Percentiles rank a stretch among this genome's conserved stretches.
phyloP scores from a whole-genome alignment of 192 early-diverging fungal species.

The Piromyces sp. region DNA sequence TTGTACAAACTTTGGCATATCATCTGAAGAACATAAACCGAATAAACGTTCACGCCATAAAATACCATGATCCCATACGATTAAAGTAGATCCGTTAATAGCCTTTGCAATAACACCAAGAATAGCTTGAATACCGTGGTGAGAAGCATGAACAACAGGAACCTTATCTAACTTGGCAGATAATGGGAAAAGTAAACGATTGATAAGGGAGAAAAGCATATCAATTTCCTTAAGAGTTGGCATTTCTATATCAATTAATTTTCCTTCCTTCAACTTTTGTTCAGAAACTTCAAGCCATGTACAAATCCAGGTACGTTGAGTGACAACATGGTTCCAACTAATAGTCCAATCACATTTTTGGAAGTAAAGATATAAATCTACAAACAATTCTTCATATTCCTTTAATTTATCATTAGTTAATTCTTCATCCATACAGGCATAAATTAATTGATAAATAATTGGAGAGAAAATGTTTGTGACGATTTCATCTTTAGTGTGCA shows the following conservation, averaged over 20 bases:
- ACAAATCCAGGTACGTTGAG: slow-evolving; percentile 19
- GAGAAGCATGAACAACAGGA: slow-evolving; percentile 19
- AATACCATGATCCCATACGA: slow-evolving; percentile 25
- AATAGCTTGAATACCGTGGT: slow-evolving; percentile 26
- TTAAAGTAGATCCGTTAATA: slow-evolving; percentile 9
- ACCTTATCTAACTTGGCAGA: slow-evolving; percentile 12
- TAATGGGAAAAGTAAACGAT: slow-evolving; percentile 12
- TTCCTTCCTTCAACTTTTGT: neutral
- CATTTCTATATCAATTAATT: slow-evolving; percentile 12
- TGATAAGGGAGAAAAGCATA: slow-evolving; percentile 15
- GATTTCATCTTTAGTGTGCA: slow-evolving; percentile 10
- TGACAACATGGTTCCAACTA: slow-evolving; percentile 13
- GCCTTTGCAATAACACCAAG: slow-evolving; percentile 19
- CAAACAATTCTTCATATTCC: slow-evolving; percentile 19
- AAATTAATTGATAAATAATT: slow-evolving; percentile 12
- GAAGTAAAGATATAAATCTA: slow-evolving; percentile 17
- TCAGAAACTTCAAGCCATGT: slow-evolving; percentile 8
- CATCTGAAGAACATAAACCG: slow-evolving; percentile 13
- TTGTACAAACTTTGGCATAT: slow-evolving; percentile 22
- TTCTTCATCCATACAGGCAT: slow-evolving; percentile 9
- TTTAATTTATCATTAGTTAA: slow-evolving; percentile 1
- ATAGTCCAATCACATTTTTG: slow-evolving; percentile 14
- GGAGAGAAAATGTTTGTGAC: slow-evolving; percentile 11
- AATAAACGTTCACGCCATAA: slow-evolving; percentile 26
- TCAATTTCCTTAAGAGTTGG: slow-evolving; percentile 18